Evolutionary conservation across 768 basidiomycete genomes (phyloP).

Genomic region (Mycena belliarum): DNA sequence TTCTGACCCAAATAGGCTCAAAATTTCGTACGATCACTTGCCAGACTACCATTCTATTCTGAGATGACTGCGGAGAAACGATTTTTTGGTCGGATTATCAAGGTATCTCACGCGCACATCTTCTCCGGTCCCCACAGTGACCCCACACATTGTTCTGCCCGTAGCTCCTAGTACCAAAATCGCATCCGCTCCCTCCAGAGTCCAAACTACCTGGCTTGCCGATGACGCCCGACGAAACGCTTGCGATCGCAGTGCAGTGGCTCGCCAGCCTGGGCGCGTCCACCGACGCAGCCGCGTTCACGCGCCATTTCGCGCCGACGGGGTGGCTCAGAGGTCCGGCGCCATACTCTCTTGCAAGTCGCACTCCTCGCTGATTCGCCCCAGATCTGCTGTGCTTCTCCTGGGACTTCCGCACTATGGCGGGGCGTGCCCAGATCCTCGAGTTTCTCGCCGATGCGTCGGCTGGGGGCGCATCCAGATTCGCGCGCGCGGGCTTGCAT

Average conservation of each 20-base stretch:
- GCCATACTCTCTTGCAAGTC: not conserved
- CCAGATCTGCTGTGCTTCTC: slow-evolving; percentile 19
- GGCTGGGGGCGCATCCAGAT: not conserved
- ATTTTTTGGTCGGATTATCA: too few relatives aligned
- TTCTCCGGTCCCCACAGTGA: too few relatives aligned
- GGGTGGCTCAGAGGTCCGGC: slow-evolving; percentile 15
- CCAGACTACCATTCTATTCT: too few relatives aligned
- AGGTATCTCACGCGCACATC: too few relatives aligned
- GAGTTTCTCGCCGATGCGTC: not conserved
- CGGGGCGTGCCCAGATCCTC: not conserved
- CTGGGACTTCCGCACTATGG: slow-evolving; percentile 13
- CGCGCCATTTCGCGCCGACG: slow-evolving; percentile 2
- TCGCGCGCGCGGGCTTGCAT: not conserved
- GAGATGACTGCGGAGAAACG: too few relatives aligned
- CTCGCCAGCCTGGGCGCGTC: not conserved
- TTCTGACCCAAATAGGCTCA: too few relatives aligned
- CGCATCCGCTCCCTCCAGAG: too few relatives aligned
- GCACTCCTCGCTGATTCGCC: not conserved
- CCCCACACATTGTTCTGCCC: too few relatives aligned
- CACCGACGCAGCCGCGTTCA: slow-evolving; percentile 6
- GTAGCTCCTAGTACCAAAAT: too few relatives aligned
- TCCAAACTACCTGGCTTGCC: too few relatives aligned
- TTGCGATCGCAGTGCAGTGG: not conserved
- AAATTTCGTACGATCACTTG: too few relatives aligned
- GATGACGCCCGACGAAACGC: slow-evolving; percentile 2